Evolutionary conservation across 73 alveolate species (phyloP), one percentile per base, ranked within the genome.

Genomic region (Uronychia setigera): DNA sequence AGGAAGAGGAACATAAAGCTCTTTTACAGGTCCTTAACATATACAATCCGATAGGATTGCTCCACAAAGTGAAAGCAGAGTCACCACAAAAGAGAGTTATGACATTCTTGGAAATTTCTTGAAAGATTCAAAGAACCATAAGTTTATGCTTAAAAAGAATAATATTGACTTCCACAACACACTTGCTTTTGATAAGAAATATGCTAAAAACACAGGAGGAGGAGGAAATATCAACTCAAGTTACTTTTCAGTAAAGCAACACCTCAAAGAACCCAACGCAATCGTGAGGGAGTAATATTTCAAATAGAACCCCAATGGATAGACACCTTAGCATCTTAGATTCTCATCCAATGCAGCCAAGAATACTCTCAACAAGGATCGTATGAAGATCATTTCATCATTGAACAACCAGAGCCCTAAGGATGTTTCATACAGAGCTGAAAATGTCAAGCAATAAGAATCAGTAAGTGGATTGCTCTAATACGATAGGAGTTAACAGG

Each of bases 301-400:
- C 58, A 29, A 76, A 30, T 26, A 28, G 19, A 46, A n/a, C n/a
- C n/a, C 67, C 35, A 26, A 30, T 9, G 9, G 59, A 5, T 58
- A 5, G 32, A 29, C 81, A 1, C 81, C 81, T 1, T 58, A 76
- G 9, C 81, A 76, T 5, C 81, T 76, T 25, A 28, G 81, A 76
- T 76, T 76, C 81, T 9, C 81, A 5, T 46, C 58, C 19, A 76
- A 76, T 28, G 81, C 81, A 5, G 81, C 81, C 1, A 76, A 76
- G 81, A 28, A 25, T 28, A 76, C 81, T 27, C n/a, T 76, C 5
- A 76, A 25, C 5, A 76, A 31, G 27, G 81, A 76, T 27, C 5
- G 19, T 5, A 46, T 5, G 1, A 26, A 29, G 58, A 5, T 1
- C 29, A 28, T 30, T 27, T 26, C 46, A 76, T 5, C 27, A 30